Evolutionary conservation across 805 yeast species (phyloP).

Genomic region (Dipodascus geniculatus): DNA sequence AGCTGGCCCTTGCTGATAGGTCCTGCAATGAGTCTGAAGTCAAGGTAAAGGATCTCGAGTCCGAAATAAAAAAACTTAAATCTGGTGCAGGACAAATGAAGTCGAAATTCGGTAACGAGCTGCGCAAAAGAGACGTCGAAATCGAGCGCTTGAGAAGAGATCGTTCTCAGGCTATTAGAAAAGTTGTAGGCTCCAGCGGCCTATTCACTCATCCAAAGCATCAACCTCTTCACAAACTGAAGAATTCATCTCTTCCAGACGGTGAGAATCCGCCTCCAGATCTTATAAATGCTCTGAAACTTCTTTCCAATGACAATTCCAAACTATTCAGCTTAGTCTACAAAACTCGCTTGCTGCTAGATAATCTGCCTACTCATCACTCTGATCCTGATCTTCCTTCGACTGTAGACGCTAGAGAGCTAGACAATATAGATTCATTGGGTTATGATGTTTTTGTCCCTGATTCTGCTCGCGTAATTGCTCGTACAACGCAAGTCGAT

Average conservation of each 20-base stretch:
- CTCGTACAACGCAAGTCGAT: not conserved
- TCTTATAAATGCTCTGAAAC: not conserved
- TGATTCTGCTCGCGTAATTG: not conserved
- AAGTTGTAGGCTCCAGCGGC: not conserved
- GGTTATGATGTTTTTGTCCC: not conserved
- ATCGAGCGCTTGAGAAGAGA: slow-evolving; percentile 12
- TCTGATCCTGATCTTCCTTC: not conserved
- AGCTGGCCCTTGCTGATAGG: not conserved
- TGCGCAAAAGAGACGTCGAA: slow-evolving; percentile 17
- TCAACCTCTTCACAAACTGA: not conserved
- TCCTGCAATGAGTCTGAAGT: not conserved
- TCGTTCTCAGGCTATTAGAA: slow-evolving; percentile 7
- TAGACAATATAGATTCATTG: not conserved
- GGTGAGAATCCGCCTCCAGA: not conserved
- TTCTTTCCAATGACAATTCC: not conserved
- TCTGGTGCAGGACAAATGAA: not conserved
- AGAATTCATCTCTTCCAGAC: too few species aligned
- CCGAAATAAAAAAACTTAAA: not conserved
- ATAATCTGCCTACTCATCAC: not conserved
- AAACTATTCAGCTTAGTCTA: not conserved
- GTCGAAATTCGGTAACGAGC: slow-evolving; percentile 12
- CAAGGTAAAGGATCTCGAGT: not conserved
- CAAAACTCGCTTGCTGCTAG: not conserved
- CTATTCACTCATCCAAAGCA: not conserved
- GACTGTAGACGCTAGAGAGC: not conserved